Evolutionary conservation across 441 rosid species (phyloP), one percentile per base, ranked within the genome.

Genomic region (Sinapis alba): DNA sequence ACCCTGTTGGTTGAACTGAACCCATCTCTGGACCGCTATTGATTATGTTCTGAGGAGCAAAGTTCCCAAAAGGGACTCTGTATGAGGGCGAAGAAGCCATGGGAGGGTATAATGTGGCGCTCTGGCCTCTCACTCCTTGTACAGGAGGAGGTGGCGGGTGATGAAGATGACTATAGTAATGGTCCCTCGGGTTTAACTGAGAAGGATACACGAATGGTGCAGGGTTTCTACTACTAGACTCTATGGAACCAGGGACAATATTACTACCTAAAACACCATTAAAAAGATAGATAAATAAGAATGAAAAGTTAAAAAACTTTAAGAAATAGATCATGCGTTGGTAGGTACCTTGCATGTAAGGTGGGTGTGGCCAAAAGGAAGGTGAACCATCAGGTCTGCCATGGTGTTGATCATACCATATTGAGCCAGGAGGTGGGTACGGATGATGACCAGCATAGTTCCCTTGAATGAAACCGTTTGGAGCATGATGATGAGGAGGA

Each of bases 111-210:
- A 83, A 45, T 51, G 83, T 80, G 28, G 84, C 32, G 79, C 38
- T 85, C 76, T 83, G 92, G 56, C 85, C 88, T 78, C 92, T 84
- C 73, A 82, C 81, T 73, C 86, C 92, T 81, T 86, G 96, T 23
- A 83, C 72, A 53, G 86, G 90, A 26, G 84, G 86, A 61, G 77
- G 73, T 77, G 83, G 56, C 65, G 89, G 80, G 81, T 69, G 71
- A 65, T 68, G 73, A 75, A 47, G 78, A 16, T 74, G 89, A 79
- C 77, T 51, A 54, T 83, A 82, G 78, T 75, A 82, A 36, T 79
- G 87, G 70, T 82, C 89, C 72, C 84, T 84, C 27, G 80, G 58
- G 79, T 80, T 83, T 65, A 72, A 59, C 24, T 81, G 83, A 45
- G 85, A 77, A 32, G 80, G 71, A 64, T 72, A 72, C 64, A 78